These are phyloP conservation scores for Cadophora gregata DNA, from an alignment of 2,329 filamentous ascomycete genomes.

Conservation along the genomic window DNA sequence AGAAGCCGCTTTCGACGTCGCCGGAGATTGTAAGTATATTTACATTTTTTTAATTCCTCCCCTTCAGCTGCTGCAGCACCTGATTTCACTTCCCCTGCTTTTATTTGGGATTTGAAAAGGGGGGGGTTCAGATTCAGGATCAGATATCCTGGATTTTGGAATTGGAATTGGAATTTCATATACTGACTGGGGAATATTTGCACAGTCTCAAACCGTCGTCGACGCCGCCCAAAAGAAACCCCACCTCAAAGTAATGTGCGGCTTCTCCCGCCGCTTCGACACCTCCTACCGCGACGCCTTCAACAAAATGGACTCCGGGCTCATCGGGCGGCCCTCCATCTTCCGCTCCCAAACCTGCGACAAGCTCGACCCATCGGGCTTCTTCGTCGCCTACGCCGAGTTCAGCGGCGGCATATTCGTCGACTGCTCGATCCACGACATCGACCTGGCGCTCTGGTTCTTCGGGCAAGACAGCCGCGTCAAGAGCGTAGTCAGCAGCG, in stretches of 20 bases:
- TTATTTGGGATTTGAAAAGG: too few species aligned
- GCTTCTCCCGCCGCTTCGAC: conserved; percentile 71
- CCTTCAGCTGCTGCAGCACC: too few species aligned
- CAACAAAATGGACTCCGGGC: conserved; percentile 55
- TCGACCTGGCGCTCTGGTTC: conserved; percentile 69
- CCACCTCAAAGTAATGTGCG: conserved; percentile 69
- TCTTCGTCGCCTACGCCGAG: conserved; percentile 71
- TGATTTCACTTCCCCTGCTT: too few species aligned
- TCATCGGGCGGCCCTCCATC: conserved; percentile 64
- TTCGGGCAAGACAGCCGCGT: conserved; percentile 60
- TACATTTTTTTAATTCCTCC: neutral
- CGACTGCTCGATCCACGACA: conserved; percentile 74
- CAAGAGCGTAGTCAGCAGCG: conserved; percentile 61
- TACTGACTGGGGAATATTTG: conserved; percentile 24
- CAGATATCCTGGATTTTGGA: too few species aligned
- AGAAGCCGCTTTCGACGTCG: conserved; percentile 64
- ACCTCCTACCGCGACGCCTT: conserved; percentile 67
- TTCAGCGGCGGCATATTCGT: conserved; percentile 73
- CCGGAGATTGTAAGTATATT: conserved; percentile 56
- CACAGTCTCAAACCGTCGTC: conserved; percentile 64
- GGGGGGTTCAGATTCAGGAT: too few species aligned
- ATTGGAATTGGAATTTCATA: too few species aligned
- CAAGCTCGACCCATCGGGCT: conserved; percentile 67
- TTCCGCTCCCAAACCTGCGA: conserved; percentile 72
- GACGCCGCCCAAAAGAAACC: conserved; percentile 60